Conservation (phyloP, 768 basidiomycete species). For the Arthromyces matolae region DNA sequence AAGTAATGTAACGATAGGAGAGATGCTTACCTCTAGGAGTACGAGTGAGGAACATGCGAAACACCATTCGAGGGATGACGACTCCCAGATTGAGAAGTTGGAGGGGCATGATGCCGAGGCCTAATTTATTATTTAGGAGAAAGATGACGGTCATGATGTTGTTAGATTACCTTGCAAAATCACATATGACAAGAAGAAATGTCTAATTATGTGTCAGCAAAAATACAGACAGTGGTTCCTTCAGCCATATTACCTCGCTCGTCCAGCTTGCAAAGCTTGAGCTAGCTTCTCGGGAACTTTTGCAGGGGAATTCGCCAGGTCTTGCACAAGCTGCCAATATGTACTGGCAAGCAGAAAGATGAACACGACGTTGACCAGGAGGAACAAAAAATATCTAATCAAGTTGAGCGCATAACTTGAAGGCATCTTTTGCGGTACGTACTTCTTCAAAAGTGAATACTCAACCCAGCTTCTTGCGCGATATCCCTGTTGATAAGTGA, state of each 20-base stretch:
- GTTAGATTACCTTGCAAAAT: conserved; percentile 65
- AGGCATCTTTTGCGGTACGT: conserved; percentile 18
- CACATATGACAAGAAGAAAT: conserved; percentile 84
- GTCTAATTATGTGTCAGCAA: conserved; percentile 31
- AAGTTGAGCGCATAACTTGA: conserved; percentile 3
- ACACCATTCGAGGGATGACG: conserved; percentile 74
- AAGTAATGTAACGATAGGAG: background rate
- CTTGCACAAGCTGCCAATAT: conserved; percentile 86
- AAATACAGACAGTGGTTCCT: conserved; percentile 11
- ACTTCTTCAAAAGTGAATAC: conserved; percentile 91
- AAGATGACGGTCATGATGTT: conserved; percentile 5
- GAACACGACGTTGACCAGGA: conserved; percentile 89
- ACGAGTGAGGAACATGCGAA: conserved; percentile 72
- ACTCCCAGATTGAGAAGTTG: conserved; percentile 92
- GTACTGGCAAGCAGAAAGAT: conserved; percentile 91
- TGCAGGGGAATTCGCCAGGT: conserved; percentile 89
- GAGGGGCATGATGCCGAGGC: conserved; percentile 91
- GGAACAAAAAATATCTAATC: conserved; percentile 86
- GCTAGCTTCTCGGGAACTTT: conserved; percentile 95
- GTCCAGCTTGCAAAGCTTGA: conserved; percentile 71
- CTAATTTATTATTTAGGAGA: conserved; percentile 31
- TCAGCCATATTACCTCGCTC: conserved; percentile 49
- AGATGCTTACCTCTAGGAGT: conserved; percentile 77
- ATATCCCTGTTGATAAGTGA: conserved; percentile 90
- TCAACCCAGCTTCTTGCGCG: conserved; percentile 91